A percentile compares a stretch with the other conserved stretches of the same genome.
phyloP scores from a whole-genome alignment of 2,329 filamentous ascomycete genomes.

The Claviceps sp. region DNA sequence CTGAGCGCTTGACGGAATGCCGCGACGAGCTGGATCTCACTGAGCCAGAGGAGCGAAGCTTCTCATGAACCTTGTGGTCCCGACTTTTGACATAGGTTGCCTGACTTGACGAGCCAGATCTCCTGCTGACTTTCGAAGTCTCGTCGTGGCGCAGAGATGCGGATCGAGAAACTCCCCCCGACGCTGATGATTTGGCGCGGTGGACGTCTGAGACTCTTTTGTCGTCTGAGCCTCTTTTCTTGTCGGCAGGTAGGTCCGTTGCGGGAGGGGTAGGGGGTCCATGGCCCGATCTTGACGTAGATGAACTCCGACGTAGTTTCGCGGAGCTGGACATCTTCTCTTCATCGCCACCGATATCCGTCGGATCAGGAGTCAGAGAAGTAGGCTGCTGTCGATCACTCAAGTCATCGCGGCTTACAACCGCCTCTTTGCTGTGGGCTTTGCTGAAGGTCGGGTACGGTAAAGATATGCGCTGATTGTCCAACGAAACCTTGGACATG shows the following conservation, averaged over 20 bases:
- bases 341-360: slow-evolving; percentile 46
- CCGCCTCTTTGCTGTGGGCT: slow-evolving; percentile 77
- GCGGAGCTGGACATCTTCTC: slow-evolving; percentile 32
- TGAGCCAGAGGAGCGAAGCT: slow-evolving; percentile 22
- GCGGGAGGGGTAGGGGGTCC: slow-evolving; percentile 51
- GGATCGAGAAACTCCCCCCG: slow-evolving; percentile 29
- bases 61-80: slow-evolving; percentile 21
- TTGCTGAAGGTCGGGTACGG: slow-evolving; percentile 81
- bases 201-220: slow-evolving; percentile 9
- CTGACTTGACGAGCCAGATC: slow-evolving; percentile 45
- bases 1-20: slow-evolving; percentile 22
- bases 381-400: slow-evolving; percentile 20
- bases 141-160: slow-evolving; percentile 32
- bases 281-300: slow-evolving; percentile 25
- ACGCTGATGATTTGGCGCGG: slow-evolving; percentile 31
- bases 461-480: slow-evolving; percentile 36
- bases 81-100: slow-evolving; percentile 36
- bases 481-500: slow-evolving; percentile 23
- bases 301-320: slow-evolving; percentile 26
- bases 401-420: slow-evolving; percentile 48
- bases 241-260: slow-evolving; percentile 42
- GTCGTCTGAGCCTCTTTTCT: slow-evolving; percentile 24
- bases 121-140: slow-evolving; percentile 37
- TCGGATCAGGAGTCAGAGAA: slow-evolving; percentile 56
- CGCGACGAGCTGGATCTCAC: slow-evolving; percentile 21